These are phyloP conservation scores for Verticillium isaacii DNA, from an alignment of 2,329 filamentous ascomycete genomes.

Conservation along the genomic window DNA sequence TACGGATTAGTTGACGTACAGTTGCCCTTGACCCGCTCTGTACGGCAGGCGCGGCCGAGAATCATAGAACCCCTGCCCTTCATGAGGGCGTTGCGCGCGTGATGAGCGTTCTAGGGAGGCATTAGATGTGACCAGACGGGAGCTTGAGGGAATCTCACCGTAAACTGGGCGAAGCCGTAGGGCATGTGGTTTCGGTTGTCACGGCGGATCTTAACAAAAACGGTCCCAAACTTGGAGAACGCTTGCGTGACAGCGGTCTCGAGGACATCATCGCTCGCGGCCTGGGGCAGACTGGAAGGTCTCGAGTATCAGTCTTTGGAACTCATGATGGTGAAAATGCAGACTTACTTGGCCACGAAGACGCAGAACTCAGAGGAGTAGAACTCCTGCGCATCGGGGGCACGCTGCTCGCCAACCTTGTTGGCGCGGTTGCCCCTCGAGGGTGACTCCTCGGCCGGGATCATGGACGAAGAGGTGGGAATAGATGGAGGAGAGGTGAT, in stretches of 20 bases:
- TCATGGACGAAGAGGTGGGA: neutral
- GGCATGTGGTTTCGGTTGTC: conserved; percentile 56
- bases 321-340: neutral
- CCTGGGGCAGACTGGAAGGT: conserved; percentile 42
- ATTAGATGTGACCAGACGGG: conserved; percentile 16
- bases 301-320: conserved; percentile 11
- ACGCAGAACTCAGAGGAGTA: conserved; percentile 54
- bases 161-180: conserved; percentile 60
- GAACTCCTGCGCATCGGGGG: conserved; percentile 44
- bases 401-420: neutral
- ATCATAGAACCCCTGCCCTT: conserved; percentile 44
- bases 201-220: conserved; percentile 60
- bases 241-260: conserved; percentile 45
- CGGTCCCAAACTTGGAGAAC: conserved; percentile 50
- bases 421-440: neutral
- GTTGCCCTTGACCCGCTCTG: conserved; percentile 51
- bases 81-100: conserved; percentile 44
- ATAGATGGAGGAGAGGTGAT: neutral
- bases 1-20: neutral
- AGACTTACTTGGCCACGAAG: conserved; percentile 61
- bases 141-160: conserved; percentile 34
- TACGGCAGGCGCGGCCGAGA: conserved; percentile 52
- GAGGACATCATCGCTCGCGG: conserved; percentile 43
- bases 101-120: conserved; percentile 33
- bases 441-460: neutral